phyloP scores from a whole-genome alignment of 2,329 filamentous ascomycete species.

The Fusarium verrucosum region DNA sequence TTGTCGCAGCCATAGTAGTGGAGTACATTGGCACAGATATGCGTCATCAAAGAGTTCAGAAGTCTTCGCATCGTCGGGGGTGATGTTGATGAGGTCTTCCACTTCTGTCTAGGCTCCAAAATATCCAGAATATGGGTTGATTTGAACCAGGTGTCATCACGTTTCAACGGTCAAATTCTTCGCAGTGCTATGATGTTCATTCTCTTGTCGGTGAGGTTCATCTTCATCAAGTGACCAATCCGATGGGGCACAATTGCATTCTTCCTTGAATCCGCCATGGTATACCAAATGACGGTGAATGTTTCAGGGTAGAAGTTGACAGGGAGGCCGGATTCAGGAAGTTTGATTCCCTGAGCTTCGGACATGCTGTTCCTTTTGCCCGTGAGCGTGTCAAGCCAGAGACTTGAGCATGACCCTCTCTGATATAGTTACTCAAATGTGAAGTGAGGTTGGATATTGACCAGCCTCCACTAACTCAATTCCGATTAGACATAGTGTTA shows the following conservation, averaged over 20 bases:
- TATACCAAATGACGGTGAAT: constrained; percentile 44
- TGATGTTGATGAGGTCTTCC: constrained; percentile 21
- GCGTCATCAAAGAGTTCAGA: constrained; percentile 47
- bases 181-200: constrained; percentile 31
- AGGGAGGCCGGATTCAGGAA: constrained; percentile 45
- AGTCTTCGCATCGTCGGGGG: constrained; percentile 38
- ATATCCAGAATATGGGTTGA: constrained; percentile 38
- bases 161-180: constrained; percentile 33
- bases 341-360: not conserved
- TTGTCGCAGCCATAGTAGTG: constrained; percentile 71
- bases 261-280: constrained; percentile 19
- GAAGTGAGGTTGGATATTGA: not conserved
- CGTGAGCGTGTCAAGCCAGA: not conserved
- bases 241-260: not conserved
- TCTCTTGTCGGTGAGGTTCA: constrained; percentile 36
- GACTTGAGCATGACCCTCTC: not conserved
- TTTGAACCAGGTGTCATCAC: constrained; percentile 45
- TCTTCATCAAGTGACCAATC: constrained; percentile 30
- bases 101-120: constrained; percentile 3
- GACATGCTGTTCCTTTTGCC: constrained; percentile 11
- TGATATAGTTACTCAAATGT: not conserved
- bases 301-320: constrained; percentile 4
- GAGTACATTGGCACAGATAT: constrained; percentile 69
- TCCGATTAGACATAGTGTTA: no score
- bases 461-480: constrained; percentile 10